Evolutionary conservation across 768 basidiomycete species (phyloP), one percentile per base, ranked within the genome.

Genomic region (Paxillus ammoniavirescens): DNA sequence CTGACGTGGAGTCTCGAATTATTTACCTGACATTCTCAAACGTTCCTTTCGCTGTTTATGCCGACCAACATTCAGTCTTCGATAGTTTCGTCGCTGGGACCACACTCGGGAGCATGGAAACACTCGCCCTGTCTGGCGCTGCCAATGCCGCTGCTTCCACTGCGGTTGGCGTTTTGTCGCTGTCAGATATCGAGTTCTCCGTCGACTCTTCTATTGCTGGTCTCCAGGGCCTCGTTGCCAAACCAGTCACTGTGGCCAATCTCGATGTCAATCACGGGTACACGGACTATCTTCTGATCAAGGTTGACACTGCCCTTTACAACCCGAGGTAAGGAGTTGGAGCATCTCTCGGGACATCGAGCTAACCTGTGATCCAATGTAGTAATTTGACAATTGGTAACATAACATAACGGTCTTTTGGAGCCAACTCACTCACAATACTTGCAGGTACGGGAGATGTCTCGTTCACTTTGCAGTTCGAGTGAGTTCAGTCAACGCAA

Each of bases 261-360:
- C 70, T 89, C 47, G 86, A 89, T 56, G 86, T 89, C 28, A 80
- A 78, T 38, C 85, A 82, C 49, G 87, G 87, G 7, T 89, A 80
- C 71, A 53, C 80, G 0, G 78, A 84, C 61, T 83, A 76, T 64
- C 73, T 90, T n/a, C 74, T 88, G 47, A 88, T 90, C 70, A 86
- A 77, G 60, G 81, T 82, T 12, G 72, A 80, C 41, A 81, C 82
- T 17, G 72, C 75, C 1, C 68, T 89, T 21, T 86, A 80, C 65
- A 89, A 88, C 54, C 87, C 87, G 12, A 86, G 81, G 82, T 82
- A 57, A 56, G 70, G 47, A 23, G 14, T 44, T 6, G 45, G 21
- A 30, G 38, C 51, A 10, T 8, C 4, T 44, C 54, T 33, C 21
- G 37, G 41, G 40, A 40, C 17, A 18, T 33, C 23, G 8, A 12